Percentiles rank a stretch among this genome's conserved stretches.
Conservation (phyloP, 225 moss, liverwort and hornwort species). For the Ulota crispa region DNA sequence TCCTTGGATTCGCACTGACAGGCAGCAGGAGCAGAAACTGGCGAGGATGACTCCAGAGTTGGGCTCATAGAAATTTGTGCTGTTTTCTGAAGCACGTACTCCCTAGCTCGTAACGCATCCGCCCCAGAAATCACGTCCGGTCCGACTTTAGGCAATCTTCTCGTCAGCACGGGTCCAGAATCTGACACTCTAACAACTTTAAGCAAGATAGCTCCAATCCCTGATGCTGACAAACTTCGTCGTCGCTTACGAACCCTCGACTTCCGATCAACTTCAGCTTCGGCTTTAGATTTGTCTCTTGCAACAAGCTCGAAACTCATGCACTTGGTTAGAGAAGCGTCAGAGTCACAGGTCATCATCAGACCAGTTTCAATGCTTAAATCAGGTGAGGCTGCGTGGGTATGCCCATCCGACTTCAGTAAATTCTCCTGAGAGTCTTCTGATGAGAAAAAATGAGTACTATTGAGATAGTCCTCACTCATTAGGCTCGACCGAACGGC, state of each 20-base stretch:
- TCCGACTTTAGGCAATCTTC: conserved; percentile 42
- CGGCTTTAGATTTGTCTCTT: conserved; percentile 24
- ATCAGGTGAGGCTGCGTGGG: neutral
- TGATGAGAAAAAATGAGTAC: conserved; percentile 26
- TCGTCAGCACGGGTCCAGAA: conserved; percentile 35
- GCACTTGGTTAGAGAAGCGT: conserved; percentile 34
- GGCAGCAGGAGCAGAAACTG: conserved; percentile 16
- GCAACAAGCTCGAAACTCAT: conserved; percentile 41
- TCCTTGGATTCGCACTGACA: conserved; percentile 20
- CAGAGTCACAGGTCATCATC: conserved; percentile 7
- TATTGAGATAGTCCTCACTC: conserved; percentile 31
- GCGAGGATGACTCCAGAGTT: conserved; percentile 21
- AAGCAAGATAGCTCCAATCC: conserved; percentile 54
- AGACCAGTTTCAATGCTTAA: neutral
- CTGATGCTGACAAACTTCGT: conserved; percentile 49
- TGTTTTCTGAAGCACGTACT: conserved; percentile 48
- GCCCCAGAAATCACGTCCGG: conserved; percentile 39
- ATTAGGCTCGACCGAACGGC: conserved; percentile 41
- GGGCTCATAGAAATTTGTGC: conserved; percentile 42
- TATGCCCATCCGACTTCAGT: conserved; percentile 6
- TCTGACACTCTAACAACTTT: conserved; percentile 52
- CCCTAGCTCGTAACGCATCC: conserved; percentile 42
- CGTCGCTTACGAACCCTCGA: conserved; percentile 36
- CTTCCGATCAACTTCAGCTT: conserved; percentile 32
- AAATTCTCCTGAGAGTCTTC: conserved; percentile 30